These are phyloP conservation scores for Kodamaea derodonti DNA, from an alignment of 1,139 yeast species.

Conservation along the genomic window DNA sequence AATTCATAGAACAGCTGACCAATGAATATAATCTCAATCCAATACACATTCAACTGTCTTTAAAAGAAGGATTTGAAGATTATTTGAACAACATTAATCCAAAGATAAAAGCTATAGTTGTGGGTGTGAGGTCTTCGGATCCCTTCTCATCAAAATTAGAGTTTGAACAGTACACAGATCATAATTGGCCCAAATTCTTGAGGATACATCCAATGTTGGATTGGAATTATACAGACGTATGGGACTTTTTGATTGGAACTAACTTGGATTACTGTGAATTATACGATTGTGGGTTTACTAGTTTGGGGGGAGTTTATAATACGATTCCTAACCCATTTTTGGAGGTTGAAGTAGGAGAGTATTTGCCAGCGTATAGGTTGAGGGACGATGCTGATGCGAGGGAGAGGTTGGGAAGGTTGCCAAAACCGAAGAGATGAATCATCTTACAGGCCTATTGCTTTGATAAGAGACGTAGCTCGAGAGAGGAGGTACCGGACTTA, in stretches of 20 bases:
- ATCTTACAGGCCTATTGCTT: no score
- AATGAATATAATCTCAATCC: slow-evolving; percentile 43
- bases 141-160: slow-evolving; percentile 62
- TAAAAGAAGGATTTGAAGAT: slow-evolving; percentile 63
- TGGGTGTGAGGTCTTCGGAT: slow-evolving; percentile 79
- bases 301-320: slow-evolving; percentile 69
- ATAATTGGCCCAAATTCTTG: slow-evolving; percentile 81
- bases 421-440: no score
- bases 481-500: no score
- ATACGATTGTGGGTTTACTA: slow-evolving; percentile 78
- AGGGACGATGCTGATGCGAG: slow-evolving; percentile 58
- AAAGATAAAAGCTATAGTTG: slow-evolving; percentile 59
- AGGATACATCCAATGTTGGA: slow-evolving; percentile 79
- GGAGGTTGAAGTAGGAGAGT: slow-evolving; percentile 25
- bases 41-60: slow-evolving; percentile 40
- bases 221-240: slow-evolving; percentile 75
- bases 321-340: slow-evolving; percentile 68
- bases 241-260: slow-evolving; percentile 60
- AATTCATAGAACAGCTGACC: slow-evolving; percentile 44
- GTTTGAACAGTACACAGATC: slow-evolving; percentile 67
- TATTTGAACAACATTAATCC: slow-evolving; percentile 48
- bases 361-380: slow-evolving; percentile 64
- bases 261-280: slow-evolving; percentile 59
- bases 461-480: no score
- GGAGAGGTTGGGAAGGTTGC: slow-evolving; percentile 32